These are phyloP conservation scores for Amanita bisporigera DNA, from an alignment of 1,284 basidiomycete genomes.

Conservation along the genomic window DNA sequence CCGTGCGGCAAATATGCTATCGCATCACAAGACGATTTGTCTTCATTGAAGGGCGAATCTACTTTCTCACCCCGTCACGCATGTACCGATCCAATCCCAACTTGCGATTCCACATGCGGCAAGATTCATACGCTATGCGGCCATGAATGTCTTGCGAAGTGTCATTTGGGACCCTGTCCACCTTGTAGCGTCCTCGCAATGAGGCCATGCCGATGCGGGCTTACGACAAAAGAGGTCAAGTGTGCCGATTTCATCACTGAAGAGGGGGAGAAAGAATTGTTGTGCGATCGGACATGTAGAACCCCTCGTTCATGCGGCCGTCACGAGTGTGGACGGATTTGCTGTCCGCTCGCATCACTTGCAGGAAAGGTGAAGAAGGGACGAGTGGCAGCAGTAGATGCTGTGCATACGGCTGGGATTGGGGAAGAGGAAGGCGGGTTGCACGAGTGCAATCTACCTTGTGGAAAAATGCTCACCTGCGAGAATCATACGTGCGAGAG, in stretches of 20 bases:
- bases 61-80: slow-evolving; percentile 55
- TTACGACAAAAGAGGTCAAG: slow-evolving; percentile 57
- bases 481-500: slow-evolving; percentile 80
- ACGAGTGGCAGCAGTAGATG: slow-evolving; percentile 29
- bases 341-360: slow-evolving; percentile 84
- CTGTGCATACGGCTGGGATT: slow-evolving; percentile 37
- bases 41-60: slow-evolving; percentile 34
- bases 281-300: slow-evolving; percentile 79
- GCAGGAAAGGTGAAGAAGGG: slow-evolving; percentile 64
- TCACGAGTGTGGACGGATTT: slow-evolving; percentile 82
- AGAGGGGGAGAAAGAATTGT: slow-evolving; percentile 61
- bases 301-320: slow-evolving; percentile 79
- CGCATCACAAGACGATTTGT: slow-evolving; percentile 32
- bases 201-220: slow-evolving; percentile 82
- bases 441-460: slow-evolving; percentile 83
- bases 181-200: slow-evolving; percentile 73
- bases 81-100: slow-evolving; percentile 81
- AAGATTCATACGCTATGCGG: slow-evolving; percentile 67
- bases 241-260: slow-evolving; percentile 52
- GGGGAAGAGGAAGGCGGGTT: slow-evolving; percentile 64
- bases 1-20: slow-evolving; percentile 80
- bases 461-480: slow-evolving; percentile 73
- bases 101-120: slow-evolving; percentile 72
- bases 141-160: slow-evolving; percentile 66
- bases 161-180: slow-evolving; percentile 72